Evolutionary conservation across 2,329 filamentous ascomycete species (phyloP), one percentile per base, ranked within the genome.

Genomic region (Colletotrichum abscissum): DNA sequence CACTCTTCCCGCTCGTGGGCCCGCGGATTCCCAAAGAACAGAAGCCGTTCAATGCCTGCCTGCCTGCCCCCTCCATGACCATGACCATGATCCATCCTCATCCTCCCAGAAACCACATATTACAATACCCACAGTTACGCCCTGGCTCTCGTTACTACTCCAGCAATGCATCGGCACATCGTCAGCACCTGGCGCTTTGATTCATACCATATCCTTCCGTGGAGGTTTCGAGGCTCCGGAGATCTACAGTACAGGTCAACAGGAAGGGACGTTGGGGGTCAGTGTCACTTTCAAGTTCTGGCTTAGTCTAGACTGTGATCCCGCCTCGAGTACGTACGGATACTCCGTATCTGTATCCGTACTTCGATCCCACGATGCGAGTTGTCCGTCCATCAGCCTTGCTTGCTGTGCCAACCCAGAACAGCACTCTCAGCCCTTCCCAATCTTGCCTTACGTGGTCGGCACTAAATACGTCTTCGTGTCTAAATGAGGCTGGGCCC

Each of bases 401-500:
- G 76, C 72, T 76, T 76, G 28, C 75, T 78, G 77, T 78, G 76
- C 78, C 76, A 75, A 74, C 77, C 69, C 67, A 42, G n/a, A 19
- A 59, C 42, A 42, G 46, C 60, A 78, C 77, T 35, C 26, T 22
- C n/a, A 35, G 74, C 76, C 74, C 75, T 38, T 38, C 55, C 42
- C 49, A 24, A 11, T n/a, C 42, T 19, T 49, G 46, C 28, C 11
- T 22, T 56, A 64, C 24, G 54, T 46, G 24, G 54, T 26, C 38
- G 33, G 28, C 67, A 62, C 38, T 70, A 64, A 63, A 42, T 30
- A n/a, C 4, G 46, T 54, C 26, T 42, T 77, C 79, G 82, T 83
- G 81, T 79, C 82, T 83, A 83, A 83, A 87, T 86, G 84, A 85
- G 83, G 83, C 80, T 83, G 82, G 80, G 79, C 81, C 79, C 81